These are phyloP conservation scores for Penicillium frequentans DNA, from an alignment of 2,329 filamentous ascomycete species.

Conservation along the genomic window DNA sequence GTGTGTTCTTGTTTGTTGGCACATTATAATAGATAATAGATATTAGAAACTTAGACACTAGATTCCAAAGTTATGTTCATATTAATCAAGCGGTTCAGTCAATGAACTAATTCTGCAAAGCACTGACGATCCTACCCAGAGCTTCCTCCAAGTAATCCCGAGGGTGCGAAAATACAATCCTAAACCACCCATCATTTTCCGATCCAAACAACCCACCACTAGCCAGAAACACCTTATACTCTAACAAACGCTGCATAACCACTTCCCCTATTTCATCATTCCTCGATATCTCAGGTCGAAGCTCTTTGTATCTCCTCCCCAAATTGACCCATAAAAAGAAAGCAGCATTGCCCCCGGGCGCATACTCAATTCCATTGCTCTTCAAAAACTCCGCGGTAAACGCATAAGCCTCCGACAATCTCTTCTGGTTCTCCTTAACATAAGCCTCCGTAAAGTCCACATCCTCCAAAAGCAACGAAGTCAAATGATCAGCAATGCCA, in stretches of 20 bases:
- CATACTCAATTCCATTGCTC: constrained; percentile 47
- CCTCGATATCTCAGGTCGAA: constrained; percentile 15
- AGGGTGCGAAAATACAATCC: constrained; percentile 42
- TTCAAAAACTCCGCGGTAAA: constrained; percentile 41
- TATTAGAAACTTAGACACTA: background rate
- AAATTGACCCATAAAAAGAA: constrained; percentile 60
- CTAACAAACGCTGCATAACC: constrained; percentile 37
- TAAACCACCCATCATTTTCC: constrained; percentile 45
- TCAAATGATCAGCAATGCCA: constrained; percentile 40
- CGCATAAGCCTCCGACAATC: constrained; percentile 42
- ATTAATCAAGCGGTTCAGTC: background rate
- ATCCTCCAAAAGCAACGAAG: constrained; percentile 47
- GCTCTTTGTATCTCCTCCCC: constrained; percentile 29
- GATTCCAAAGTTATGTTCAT: too few species aligned
- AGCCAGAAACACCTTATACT: constrained; percentile 38
- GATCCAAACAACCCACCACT: constrained; percentile 38
- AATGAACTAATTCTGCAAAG: constrained; percentile 10
- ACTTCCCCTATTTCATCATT: constrained; percentile 22
- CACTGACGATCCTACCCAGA: constrained; percentile 29
- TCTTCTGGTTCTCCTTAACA: constrained; percentile 44
- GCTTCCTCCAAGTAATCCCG: constrained; percentile 33
- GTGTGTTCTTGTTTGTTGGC: too few species aligned
- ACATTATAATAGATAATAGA: background rate
- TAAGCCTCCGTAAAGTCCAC: constrained; percentile 47
- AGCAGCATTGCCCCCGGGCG: constrained; percentile 53